Conservation (phyloP, 2,329 filamentous ascomycete species). For the Penicillium janthinellum region DNA sequence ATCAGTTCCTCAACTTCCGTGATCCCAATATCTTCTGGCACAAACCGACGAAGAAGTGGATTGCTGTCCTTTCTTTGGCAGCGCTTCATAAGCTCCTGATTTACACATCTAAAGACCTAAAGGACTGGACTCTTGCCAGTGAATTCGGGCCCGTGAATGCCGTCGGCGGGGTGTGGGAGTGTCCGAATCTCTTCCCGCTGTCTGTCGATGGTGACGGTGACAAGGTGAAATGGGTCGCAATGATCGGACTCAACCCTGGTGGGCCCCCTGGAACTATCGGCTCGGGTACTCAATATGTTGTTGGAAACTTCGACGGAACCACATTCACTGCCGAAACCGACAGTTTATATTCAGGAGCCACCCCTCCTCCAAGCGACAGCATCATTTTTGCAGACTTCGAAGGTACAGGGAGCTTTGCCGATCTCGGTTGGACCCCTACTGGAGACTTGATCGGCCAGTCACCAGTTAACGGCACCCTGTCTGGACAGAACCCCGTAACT, state of each 20-base stretch:
- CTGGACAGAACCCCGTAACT: not conserved
- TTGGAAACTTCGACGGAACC: not conserved
- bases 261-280: not conserved
- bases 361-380: not conserved
- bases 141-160: not conserved
- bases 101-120: not conserved
- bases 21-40: slow-evolving; percentile 68
- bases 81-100: not conserved
- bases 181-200: not conserved
- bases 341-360: not conserved
- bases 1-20: slow-evolving; percentile 59
- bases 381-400: not conserved
- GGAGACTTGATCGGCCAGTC: not conserved
- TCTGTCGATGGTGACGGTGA: not conserved
- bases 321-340: not conserved
- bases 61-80: slow-evolving; percentile 41
- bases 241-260: not conserved
- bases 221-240: not conserved
- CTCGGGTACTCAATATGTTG: not conserved
- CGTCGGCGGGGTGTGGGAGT: not conserved
- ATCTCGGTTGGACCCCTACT: not conserved
- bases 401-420: not conserved
- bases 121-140: not conserved
- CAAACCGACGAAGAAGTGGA: slow-evolving; percentile 54
- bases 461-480: not conserved